Base-by-base conservation (phyloP, 2,329 filamentous ascomycete species). In the Zymoseptoria pseudotritici region DNA sequence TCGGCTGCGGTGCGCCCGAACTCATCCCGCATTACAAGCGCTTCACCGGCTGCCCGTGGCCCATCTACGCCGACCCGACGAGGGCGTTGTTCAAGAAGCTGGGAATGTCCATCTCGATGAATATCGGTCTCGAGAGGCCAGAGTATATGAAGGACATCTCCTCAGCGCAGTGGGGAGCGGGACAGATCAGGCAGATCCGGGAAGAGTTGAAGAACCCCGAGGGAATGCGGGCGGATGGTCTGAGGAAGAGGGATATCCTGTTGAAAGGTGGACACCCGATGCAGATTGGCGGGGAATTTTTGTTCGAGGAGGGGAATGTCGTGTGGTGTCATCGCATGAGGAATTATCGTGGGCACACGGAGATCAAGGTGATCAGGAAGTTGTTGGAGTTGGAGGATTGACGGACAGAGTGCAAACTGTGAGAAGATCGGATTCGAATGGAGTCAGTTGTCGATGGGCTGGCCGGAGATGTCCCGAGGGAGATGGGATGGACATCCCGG, bases 321-420 rank as follows among this genome's bases (percentile, higher is more conserved):
- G 65, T 74, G 3, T 77, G 75, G 75, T 76, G 75, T 59, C 73
- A 77, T 67, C 71, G 75, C 11, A 77, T 77, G 75, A 67, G 66
- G 60, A 72, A 74, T 53, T 73, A 69, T 54, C 65, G 75, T 24
- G 69, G 71, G 42, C 75, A 77, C 61, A 69, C 72, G 6, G 74
- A 76, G 59, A 67, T 76, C 24, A 56, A 57, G 36, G 66, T 70
- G 21, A 59, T 77, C 50, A 65, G 72, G 61, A 67, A 65, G 63
- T 50, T 77, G 51, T 59, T 77, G 57, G 74, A 74, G 61, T 61
- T 76, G 52, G 73, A 76, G 55, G 70, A 70, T 31, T 63, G 59
- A 61, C 17, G 55, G 46, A 20, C 46, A 50, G 29, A n/a, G 13
- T 5, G 13, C 11, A n/a, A 46, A 7, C 2, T 9, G 9, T 9